Base-by-base conservation (phyloP, 2,329 filamentous ascomycete species). In the Colletotrichum eleusines region DNA sequence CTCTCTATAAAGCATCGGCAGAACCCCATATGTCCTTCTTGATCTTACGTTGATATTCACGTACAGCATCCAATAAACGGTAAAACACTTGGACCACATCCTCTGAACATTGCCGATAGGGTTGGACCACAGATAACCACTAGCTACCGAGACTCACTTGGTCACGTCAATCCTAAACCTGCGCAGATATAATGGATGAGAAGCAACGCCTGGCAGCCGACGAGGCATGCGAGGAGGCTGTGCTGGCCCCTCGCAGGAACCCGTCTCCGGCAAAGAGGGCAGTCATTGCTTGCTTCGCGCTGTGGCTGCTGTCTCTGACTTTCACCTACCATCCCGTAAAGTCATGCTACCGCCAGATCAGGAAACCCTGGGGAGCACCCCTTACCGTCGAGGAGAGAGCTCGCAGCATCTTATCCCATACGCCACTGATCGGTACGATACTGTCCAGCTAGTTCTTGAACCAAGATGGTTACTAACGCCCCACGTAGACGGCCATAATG, bases 401-500 rank as follows among this genome's bases (percentile, higher is more conserved):
- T 50, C 81, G 80, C 44, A 77, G 77, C 42, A 85, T 88, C 42
- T 80, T 88, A 40, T 78, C 80, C 6, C 73, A 78, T 6, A 85
- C 82, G 1, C 86, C 86, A 2, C 76, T 88, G 74, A 87, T 88
- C 72, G 86, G 86, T 87, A 80, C 7, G 73, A 40, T 7, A 11
- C 14, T 8, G n/a, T 33, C 48, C 20, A 14, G 28, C 26, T 14
- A 35, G 18, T 18, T 16, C 6, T 8, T 11, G 23, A 16, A 8
- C 35, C 71, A 70, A 16, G 35, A 20, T 18, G 26, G 12, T 48
- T 26, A 42, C 23, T 62, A 35, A 58, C 38, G 55, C 42, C 50
- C 51, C 31, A 46, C 12, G 2, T 74, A 95, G 95, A 98, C 80
- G 95, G 95, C 0, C 95, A 98, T 78, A 92, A 97, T 81, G 95